Base-by-base conservation (phyloP, 352 stramenopile genomes). In the Globisporangium recalcitrans region DNA sequence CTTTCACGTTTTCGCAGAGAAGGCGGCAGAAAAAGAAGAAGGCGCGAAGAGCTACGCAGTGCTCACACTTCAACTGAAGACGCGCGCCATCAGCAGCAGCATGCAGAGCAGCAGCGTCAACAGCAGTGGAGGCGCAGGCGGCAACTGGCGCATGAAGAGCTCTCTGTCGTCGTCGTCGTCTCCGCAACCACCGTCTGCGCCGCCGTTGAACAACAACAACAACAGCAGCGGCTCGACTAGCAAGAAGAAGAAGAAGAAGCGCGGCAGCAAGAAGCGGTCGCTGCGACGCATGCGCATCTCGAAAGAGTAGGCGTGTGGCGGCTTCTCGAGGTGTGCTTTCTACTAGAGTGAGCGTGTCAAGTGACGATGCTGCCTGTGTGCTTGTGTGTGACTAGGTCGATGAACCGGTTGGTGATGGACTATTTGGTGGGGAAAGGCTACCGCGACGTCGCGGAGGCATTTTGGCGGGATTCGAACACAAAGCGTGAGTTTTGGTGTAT, bases 361-460 rank as follows among this genome's bases (percentile, higher is more conserved):
- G 16, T 32, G 13, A 22, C 21, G 7, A 46, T 29, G 42, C 8
- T 31, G n/a, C 4, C 21, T 51, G 29, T 21, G 9, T 40, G 62
- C 47, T 21, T 47, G 29, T 54, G 34, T 38, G 51, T 29, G 24
- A 58, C 9, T 24, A 91, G 82, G 55, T 86, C 70, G 1, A 91
- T 91, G 82, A 87, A 91, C 55, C 78, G 80, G 9, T 58, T 91
- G 13, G 82, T 91, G 63, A 90, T 91, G 82, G 80, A 91, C 46
- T 91, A 90, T 48, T 70, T 91, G n/a, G 78, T 91, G 4, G 80
- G 82, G 11, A 91, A 89, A 64, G 82, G 82, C 52, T 90, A 89
- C 44, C 78, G 80, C 53, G 77, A 91, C 21, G 80, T 90, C 42
- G 82, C 82, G 6, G 82, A 91, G 64, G 82, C 82, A 6, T 89